Base-by-base conservation (phyloP, 1,284 basidiomycete species). In the Veloporphyrellus conicus region DNA sequence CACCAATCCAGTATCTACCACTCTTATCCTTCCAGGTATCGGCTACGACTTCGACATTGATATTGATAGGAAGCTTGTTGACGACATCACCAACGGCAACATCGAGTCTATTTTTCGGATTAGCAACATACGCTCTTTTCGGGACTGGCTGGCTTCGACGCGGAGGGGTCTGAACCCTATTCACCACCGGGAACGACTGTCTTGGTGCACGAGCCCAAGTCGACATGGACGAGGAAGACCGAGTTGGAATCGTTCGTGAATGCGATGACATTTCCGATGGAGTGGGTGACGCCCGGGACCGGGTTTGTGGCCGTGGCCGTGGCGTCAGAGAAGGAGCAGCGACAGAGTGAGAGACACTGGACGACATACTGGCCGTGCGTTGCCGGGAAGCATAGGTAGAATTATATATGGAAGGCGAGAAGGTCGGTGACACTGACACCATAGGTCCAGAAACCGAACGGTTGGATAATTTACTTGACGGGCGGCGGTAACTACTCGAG, bases 1-100 rank as follows among this genome's bases (percentile, higher is more conserved):
- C 84, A 10, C 93, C 93, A 58, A 96, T 95, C 90, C 90, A 94
- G 64, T 96, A 96, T 62, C 91, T 92, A 15, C 93, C 93, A 51
- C 89, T 91, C 67, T 91, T 84, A 63, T 93, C 91, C 62, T 84
- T 85, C 89, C 89, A 93, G 11, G 79, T 83, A 45, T 84, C 84
- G n/a, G 82, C 80, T 2, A 90, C 84, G 3, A 90, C 82, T 56
- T 89, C 82, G 27, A 95, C 76, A 43, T 84, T 89, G 59, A 96
- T 88, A 59, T 89, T 80, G 36, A 93, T 85, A 15, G 90, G 83
- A 35, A 98, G 75, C 50, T 82, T 82, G 67, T 96, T 96, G 52
- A 97, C 81, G 39, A 97, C 87, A 55, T 88, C 82, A 7, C 90
- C 91, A 36, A 98, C 88, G 3, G 93, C 93, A 20, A 94, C 79